phyloP scores from a whole-genome alignment of 148 eudicot genomes.

The Cornus controversa region DNA sequence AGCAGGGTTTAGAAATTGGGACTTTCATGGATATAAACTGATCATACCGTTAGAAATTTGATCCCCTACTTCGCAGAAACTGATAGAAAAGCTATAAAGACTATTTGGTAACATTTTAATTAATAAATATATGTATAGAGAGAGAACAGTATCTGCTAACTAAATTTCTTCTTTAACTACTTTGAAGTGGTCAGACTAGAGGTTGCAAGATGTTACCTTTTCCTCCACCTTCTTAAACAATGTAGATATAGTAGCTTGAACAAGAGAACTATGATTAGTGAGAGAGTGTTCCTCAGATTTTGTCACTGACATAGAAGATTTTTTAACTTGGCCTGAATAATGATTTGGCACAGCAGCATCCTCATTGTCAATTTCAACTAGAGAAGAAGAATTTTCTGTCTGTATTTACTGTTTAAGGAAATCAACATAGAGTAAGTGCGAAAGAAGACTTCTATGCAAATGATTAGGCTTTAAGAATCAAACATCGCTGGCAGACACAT shows the following conservation, averaged over 20 bases:
- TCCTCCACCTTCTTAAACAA: conserved; percentile 74
- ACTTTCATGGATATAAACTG: not conserved
- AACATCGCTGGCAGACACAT: not conserved
- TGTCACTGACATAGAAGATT: conserved; percentile 15
- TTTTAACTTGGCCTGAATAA: conserved; percentile 33
- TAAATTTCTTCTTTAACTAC: not conserved
- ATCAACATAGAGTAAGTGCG: conserved; percentile 3
- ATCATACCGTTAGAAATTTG: conserved; percentile 5
- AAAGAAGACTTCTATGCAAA: not conserved
- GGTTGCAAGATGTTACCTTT: conserved; percentile 42
- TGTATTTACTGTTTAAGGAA: conserved; percentile 43
- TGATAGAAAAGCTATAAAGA: not conserved
- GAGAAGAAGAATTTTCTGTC: conserved; percentile 24
- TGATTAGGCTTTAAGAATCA: not conserved
- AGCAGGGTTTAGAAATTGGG: not conserved
- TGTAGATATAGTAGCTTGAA: conserved; percentile 74
- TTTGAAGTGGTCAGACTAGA: not conserved
- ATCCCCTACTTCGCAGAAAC: not conserved
- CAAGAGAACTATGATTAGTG: conserved; percentile 46
- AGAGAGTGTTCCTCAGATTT: conserved; percentile 30
- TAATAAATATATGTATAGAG: not conserved
- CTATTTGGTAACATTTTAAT: not conserved
- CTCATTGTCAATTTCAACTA: conserved; percentile 27
- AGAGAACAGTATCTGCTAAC: not conserved
- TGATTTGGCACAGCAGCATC: conserved; percentile 27